phyloP scores from a whole-genome alignment of 352 stramenopile genomes.

The Phytopythium helicoides region DNA sequence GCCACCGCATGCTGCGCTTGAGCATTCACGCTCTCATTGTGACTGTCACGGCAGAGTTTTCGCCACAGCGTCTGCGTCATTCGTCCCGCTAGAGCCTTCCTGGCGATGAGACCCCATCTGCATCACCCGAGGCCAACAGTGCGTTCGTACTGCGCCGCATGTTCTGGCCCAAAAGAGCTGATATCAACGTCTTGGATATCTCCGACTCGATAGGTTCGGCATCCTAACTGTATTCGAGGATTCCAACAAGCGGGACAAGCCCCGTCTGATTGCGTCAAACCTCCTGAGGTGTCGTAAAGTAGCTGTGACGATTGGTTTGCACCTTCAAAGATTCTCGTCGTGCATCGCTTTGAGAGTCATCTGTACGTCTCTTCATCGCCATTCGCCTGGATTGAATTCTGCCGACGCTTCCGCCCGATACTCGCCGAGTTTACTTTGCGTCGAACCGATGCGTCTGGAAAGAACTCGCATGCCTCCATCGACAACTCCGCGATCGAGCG shows the following conservation, averaged over 20 bases:
- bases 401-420: constrained; percentile 34
- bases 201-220: constrained; percentile 48
- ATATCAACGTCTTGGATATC: constrained; percentile 67
- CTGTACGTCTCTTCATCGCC: not conserved
- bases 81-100: no score
- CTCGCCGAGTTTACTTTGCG: constrained; percentile 41
- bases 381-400: not conserved
- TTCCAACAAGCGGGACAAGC: constrained; percentile 37
- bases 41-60: not conserved
- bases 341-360: constrained; percentile 2
- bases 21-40: constrained; percentile 1
- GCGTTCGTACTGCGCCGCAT: constrained; percentile 1
- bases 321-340: constrained; percentile 1
- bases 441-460: constrained; percentile 69
- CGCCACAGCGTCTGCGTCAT: not conserved
- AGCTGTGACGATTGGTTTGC: constrained; percentile 10
- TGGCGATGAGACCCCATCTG: not conserved
- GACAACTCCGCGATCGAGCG: constrained; percentile 54
- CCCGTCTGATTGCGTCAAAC: constrained; percentile 16
- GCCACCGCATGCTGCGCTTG: not conserved
- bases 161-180: constrained; percentile 25
- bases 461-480: constrained; percentile 59
- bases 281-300: constrained; percentile 19
- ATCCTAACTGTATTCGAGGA: constrained; percentile 37
- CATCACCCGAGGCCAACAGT: not conserved